A percentile compares a stretch with the other conserved stretches of the same genome.
Conservation (phyloP, 768 basidiomycete genomes). For the Podaxis carcinomalis region DNA sequence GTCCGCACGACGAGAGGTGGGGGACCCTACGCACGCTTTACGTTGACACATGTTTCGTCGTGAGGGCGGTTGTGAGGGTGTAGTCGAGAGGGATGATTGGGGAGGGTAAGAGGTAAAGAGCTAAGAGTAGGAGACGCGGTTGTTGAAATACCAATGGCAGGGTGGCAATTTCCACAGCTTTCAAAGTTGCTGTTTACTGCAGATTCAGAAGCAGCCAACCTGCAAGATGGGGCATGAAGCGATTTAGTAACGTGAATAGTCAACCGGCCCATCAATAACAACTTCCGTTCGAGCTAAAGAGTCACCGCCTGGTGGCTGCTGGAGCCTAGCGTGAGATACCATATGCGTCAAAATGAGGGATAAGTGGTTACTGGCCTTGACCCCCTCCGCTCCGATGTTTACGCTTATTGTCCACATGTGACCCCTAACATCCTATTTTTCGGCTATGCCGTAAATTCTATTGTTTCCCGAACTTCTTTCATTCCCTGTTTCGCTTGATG, state of each 20-base stretch:
- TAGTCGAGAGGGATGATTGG: not conserved
- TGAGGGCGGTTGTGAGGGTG: not conserved
- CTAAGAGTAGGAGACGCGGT: constrained; percentile 11
- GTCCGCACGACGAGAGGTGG: constrained; percentile 6
- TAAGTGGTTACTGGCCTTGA: not conserved
- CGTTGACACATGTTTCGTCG: constrained; percentile 59
- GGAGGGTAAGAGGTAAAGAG: constrained; percentile 9
- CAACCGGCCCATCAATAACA: constrained; percentile 17
- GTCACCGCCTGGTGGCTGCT: constrained; percentile 11
- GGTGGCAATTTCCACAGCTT: constrained; percentile 10
- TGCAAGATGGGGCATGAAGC: constrained; percentile 22
- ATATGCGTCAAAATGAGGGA: constrained; percentile 26
- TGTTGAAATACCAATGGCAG: constrained; percentile 8
- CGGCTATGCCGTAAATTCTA: not conserved
- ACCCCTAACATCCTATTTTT: constrained; percentile 14
- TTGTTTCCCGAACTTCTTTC: not conserved
- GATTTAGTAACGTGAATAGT: constrained; percentile 20
- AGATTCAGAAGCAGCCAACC: constrained; percentile 10
- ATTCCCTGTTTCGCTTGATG: not conserved
- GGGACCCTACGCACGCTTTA: constrained; percentile 55
- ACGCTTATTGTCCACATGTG: constrained; percentile 30
- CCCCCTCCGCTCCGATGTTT: constrained; percentile 31
- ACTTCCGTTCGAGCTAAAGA: constrained; percentile 24
- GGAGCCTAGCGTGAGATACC: constrained; percentile 31
- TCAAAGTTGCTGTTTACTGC: constrained; percentile 5